These are phyloP conservation scores for Leccinum boreale DNA, from an alignment of 768 basidiomycete genomes.

Conservation along the genomic window DNA sequence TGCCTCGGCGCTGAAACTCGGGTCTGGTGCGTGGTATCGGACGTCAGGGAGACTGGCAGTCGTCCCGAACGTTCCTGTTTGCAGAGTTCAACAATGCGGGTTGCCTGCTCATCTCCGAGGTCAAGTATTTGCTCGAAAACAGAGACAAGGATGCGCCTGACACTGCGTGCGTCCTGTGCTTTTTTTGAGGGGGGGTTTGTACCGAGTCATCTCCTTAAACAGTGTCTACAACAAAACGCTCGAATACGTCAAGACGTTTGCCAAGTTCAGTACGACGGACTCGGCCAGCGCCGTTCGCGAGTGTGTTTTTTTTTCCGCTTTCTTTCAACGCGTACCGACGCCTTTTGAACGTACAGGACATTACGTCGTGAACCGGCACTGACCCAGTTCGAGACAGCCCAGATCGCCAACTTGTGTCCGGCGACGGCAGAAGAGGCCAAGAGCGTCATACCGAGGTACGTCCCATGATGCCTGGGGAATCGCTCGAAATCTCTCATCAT, in stretches of 20 bases:
- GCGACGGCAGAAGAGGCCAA: constrained; percentile 88
- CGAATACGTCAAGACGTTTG: constrained; percentile 88
- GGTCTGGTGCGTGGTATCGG: constrained; percentile 46
- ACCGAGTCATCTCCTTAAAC: background rate
- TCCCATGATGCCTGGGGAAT: background rate
- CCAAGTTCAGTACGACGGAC: constrained; percentile 85
- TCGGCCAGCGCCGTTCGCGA: constrained; percentile 84
- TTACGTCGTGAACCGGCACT: constrained; percentile 74
- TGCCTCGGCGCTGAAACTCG: constrained; percentile 80
- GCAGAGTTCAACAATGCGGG: constrained; percentile 89
- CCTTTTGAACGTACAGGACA: constrained; percentile 46
- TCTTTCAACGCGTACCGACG: background rate
- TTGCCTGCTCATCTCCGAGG: constrained; percentile 88
- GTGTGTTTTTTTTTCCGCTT: constrained; percentile 35
- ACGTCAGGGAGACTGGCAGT: no score
- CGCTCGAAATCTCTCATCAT: background rate
- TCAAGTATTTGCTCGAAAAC: constrained; percentile 86
- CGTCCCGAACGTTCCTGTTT: background rate
- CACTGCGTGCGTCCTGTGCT: constrained; percentile 56
- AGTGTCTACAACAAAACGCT: constrained; percentile 93
- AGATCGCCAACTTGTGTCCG: constrained; percentile 89
- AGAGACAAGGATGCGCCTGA: constrained; percentile 85
- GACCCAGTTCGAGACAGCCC: constrained; percentile 89
- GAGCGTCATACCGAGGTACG: constrained; percentile 83
- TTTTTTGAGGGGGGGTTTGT: background rate